Conservation (phyloP, 2,329 filamentous ascomycete genomes). For the Calonectria pteridis region DNA sequence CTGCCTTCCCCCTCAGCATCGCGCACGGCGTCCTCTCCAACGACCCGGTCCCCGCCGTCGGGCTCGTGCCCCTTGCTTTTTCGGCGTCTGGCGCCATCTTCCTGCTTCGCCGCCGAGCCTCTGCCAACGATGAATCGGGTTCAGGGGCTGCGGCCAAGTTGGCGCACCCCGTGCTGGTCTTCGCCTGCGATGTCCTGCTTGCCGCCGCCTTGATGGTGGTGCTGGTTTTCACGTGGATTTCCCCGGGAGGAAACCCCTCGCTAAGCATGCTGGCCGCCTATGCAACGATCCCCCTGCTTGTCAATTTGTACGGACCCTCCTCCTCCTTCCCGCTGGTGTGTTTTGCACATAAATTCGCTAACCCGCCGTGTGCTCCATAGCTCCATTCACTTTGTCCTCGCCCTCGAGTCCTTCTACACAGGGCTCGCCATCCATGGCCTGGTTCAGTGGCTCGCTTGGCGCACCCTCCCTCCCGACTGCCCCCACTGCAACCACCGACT, state of each 20-base stretch:
- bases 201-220: slow-evolving; percentile 54
- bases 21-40: slow-evolving; percentile 52
- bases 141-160: slow-evolving; percentile 9
- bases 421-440: slow-evolving; percentile 55
- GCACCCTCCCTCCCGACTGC: slow-evolving; percentile 54
- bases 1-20: slow-evolving; percentile 55
- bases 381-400: slow-evolving; percentile 53
- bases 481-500: slow-evolving; percentile 55
- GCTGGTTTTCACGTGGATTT: slow-evolving; percentile 56
- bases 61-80: slow-evolving; percentile 54
- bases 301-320: slow-evolving; percentile 53
- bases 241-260: slow-evolving; percentile 41
- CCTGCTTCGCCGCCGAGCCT: slow-evolving; percentile 35
- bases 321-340: not conserved
- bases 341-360: not conserved
- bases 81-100: slow-evolving; percentile 47
- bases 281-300: slow-evolving; percentile 55
- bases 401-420: slow-evolving; percentile 53
- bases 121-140: slow-evolving; percentile 4
- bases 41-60: slow-evolving; percentile 52
- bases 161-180: slow-evolving; percentile 51
- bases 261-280: slow-evolving; percentile 58
- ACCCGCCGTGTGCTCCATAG: slow-evolving; percentile 38
- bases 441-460: slow-evolving; percentile 55
- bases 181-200: slow-evolving; percentile 52